A percentile compares a stretch with the other conserved stretches of the same genome.
Evolutionary conservation across 139 green algal genomes (phyloP).

Genomic region (Picochlorum sp.): DNA sequence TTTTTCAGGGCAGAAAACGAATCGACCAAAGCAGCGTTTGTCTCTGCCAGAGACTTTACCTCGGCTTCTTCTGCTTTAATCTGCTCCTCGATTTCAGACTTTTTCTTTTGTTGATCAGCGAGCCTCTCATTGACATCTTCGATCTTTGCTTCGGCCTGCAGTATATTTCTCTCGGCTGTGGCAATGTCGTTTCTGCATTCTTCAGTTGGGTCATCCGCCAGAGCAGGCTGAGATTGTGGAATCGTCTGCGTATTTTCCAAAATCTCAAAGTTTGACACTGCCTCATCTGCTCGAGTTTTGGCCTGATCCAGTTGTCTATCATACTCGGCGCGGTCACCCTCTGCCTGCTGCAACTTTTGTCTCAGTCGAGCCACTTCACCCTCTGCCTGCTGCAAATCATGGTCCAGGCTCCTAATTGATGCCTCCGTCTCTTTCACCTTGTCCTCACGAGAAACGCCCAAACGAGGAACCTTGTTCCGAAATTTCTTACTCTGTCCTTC

Average conservation of each 20-base stretch:
- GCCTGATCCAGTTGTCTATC: no score
- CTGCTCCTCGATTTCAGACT: neutral
- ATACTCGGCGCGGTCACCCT: no score
- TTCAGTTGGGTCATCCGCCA: neutral
- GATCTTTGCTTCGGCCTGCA: neutral
- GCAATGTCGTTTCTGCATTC: neutral
- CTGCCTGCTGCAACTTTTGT: constrained; percentile 1
- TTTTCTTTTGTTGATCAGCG: neutral
- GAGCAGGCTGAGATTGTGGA: no score
- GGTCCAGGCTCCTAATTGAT: neutral
- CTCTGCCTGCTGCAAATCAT: neutral
- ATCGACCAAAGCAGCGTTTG: neutral
- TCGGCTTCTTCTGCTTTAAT: neutral
- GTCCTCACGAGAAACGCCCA: neutral
- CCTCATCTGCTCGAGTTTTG: no score
- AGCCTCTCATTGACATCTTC: neutral
- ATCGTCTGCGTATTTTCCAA: no score
- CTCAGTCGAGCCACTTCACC: neutral
- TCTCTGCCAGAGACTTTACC: neutral
- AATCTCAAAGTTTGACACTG: no score
- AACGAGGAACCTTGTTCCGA: no score
- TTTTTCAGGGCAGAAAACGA: neutral
- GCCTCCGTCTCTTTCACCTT: neutral
- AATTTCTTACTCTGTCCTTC: no score
- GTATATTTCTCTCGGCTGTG: neutral